phyloP scores from a whole-genome alignment of 331 rosid species.

The Quercus lobata region DNA sequence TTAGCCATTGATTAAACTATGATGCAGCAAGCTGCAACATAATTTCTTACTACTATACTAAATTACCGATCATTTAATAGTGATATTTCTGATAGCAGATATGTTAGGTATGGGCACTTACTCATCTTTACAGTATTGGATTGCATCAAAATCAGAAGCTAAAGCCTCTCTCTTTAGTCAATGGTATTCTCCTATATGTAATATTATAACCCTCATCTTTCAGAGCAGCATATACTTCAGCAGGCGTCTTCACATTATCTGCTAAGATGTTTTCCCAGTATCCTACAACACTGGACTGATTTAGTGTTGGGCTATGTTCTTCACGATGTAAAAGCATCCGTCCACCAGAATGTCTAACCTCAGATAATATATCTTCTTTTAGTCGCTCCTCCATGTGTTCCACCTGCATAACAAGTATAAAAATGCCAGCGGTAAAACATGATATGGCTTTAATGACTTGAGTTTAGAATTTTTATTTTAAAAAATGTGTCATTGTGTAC shows the following conservation, averaged over 20 bases:
- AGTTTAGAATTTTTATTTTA: background rate
- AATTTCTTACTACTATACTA: background rate
- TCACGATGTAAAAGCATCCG: conserved; percentile 80
- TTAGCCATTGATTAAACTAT: background rate
- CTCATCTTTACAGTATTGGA: conserved; percentile 63
- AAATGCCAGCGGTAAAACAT: conserved; percentile 14
- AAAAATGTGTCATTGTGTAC: conserved; percentile 35
- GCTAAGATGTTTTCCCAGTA: conserved; percentile 66
- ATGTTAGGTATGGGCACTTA: conserved; percentile 32
- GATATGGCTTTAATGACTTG: conserved; percentile 11
- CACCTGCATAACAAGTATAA: conserved; percentile 49
- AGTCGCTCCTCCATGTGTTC: conserved; percentile 80
- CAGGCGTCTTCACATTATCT: conserved; percentile 79
- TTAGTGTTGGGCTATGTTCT: conserved; percentile 59
- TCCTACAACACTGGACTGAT: conserved; percentile 68
- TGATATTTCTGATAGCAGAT: background rate
- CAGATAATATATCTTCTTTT: conserved; percentile 74
- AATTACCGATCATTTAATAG: background rate
- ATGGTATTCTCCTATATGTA: conserved; percentile 61
- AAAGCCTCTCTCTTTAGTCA: conserved; percentile 77
- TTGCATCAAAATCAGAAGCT: conserved; percentile 64
- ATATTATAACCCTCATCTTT: conserved; percentile 59
- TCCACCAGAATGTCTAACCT: conserved; percentile 66
- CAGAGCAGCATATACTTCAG: conserved; percentile 67
- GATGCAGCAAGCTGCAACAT: background rate